phyloP scores from a whole-genome alignment of 78 protist genomes.

The Creolimax fragrantissima region DNA sequence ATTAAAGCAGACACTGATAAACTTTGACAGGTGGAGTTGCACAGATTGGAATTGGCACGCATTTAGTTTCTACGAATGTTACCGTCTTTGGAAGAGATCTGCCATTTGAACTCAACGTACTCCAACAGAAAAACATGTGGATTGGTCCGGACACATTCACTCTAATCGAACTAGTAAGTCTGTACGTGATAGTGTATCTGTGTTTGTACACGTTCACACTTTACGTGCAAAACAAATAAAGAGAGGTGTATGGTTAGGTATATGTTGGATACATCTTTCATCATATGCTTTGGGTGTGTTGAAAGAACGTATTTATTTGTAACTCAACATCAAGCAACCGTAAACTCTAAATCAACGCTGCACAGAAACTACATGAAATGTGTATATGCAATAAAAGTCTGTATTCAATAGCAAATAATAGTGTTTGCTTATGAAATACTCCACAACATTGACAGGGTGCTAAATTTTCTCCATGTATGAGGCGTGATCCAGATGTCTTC shows the following conservation, averaged over 20 bases:
- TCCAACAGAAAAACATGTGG: background rate
- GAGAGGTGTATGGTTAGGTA: no score
- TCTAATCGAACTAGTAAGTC: background rate
- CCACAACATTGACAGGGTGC: background rate
- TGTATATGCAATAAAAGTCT: no score
- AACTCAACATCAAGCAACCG: no score
- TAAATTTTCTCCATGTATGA: constrained; percentile 22
- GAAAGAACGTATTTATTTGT: no score
- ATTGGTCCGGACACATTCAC: constrained; percentile 23
- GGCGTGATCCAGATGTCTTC: background rate
- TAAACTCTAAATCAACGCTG: no score
- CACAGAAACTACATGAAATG: no score
- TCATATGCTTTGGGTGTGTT: no score
- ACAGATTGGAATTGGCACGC: background rate
- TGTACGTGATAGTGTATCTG: background rate
- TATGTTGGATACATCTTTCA: no score
- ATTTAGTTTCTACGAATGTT: background rate
- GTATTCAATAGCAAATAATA: no score
- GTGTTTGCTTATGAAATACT: no score
- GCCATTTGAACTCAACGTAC: background rate
- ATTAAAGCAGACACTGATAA: background rate
- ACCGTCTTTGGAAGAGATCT: background rate
- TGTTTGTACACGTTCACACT: background rate
- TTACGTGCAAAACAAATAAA: no score
- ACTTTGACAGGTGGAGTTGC: background rate